These are phyloP conservation scores for Lentinus brumalis DNA, from an alignment of 768 basidiomycete species.

Conservation along the genomic window DNA sequence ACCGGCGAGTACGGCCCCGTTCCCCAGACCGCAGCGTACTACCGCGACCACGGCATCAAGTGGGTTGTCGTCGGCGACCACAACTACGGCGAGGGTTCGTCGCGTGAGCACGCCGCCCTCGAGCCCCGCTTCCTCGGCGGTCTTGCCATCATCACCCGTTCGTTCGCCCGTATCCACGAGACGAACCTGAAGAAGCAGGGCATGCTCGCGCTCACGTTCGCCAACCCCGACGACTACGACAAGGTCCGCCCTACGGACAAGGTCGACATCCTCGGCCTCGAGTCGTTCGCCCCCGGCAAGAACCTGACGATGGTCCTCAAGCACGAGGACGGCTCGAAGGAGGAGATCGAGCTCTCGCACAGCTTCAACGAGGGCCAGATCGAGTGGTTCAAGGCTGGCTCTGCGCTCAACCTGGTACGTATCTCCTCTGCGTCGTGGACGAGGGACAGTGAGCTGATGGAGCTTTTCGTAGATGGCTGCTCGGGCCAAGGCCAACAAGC, in stretches of 20 bases:
- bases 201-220: conserved; percentile 96
- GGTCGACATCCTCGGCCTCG: conserved; percentile 87
- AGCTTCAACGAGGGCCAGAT: conserved; percentile 98
- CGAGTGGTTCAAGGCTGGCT: conserved; percentile 98
- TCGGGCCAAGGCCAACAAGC: conserved; percentile 48
- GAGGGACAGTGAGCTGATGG: conserved; percentile 10
- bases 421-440: not conserved
- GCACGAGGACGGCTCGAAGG: conserved; percentile 78
- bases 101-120: conserved; percentile 96
- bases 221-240: conserved; percentile 91
- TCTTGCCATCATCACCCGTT: conserved; percentile 92
- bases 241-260: conserved; percentile 85
- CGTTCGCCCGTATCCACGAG: conserved; percentile 97
- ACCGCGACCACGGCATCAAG: conserved; percentile 87
- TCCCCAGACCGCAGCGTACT: conserved; percentile 82
- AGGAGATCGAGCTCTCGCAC: conserved; percentile 82
- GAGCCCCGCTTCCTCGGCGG: conserved; percentile 96
- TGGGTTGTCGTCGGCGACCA: conserved; percentile 98
- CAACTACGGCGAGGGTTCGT: conserved; percentile 98
- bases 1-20: conserved; percentile 87
- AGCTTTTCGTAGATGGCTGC: conserved; percentile 58
- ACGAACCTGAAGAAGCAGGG: conserved; percentile 99
- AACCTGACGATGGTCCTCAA: conserved; percentile 81
- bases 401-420: conserved; percentile 84
- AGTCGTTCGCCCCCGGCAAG: conserved; percentile 89